These are phyloP conservation scores for Yamadazyma spencermartinsiae DNA, from an alignment of 1,139 yeast genomes.

Conservation along the genomic window DNA sequence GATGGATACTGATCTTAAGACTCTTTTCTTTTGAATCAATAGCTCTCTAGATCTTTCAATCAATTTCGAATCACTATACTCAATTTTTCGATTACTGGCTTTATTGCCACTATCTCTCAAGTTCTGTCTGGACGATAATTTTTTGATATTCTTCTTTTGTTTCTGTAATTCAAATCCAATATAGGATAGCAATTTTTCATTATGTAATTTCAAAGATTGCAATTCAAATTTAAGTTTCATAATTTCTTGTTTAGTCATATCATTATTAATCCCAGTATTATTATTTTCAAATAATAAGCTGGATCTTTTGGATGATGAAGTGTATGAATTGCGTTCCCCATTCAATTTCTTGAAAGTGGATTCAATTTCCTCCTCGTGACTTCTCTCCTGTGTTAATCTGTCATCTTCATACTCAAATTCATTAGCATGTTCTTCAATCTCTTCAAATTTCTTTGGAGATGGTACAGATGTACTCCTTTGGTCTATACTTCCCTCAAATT, in stretches of 20 bases:
- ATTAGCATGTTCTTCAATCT: constrained; percentile 12
- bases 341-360: constrained; percentile 13
- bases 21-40: constrained; percentile 46
- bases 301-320: constrained; percentile 39
- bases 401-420: constrained; percentile 5
- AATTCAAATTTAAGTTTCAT: constrained; percentile 55
- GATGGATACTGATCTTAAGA: constrained; percentile 45
- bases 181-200: constrained; percentile 56
- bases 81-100: constrained; percentile 24
- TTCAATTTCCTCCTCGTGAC: constrained; percentile 7
- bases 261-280: constrained; percentile 27
- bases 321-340: constrained; percentile 13
- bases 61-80: constrained; percentile 56
- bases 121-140: constrained; percentile 39
- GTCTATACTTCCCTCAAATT: constrained; percentile 31
- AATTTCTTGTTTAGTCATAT: constrained; percentile 50
- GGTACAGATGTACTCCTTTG: constrained; percentile 35
- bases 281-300: constrained; percentile 32
- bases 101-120: constrained; percentile 8
- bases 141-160: constrained; percentile 44
- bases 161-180: constrained; percentile 59
- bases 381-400: background rate
- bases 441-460: constrained; percentile 14
- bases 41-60: constrained; percentile 45
- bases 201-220: constrained; percentile 53